A percentile compares a stretch with the other conserved stretches of the same genome.
phyloP scores from a whole-genome alignment of 1,284 basidiomycete genomes.

The Ganoderma sinense region DNA sequence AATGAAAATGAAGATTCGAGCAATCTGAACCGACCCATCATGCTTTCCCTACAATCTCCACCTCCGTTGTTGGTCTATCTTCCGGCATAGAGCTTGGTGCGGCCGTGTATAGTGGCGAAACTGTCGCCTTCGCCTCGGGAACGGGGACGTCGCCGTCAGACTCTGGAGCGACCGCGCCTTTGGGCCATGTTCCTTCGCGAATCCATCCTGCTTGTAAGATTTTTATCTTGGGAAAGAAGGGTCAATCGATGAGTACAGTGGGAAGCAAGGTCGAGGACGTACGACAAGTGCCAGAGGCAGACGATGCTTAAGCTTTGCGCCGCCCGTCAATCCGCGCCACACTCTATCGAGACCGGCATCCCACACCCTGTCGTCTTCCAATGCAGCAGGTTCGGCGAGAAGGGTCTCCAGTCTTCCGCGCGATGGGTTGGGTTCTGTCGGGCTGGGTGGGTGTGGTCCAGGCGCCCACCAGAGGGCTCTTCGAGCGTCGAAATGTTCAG shows the following conservation, averaged over 20 bases:
- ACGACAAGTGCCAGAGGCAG: conserved; percentile 72
- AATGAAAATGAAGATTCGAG: conserved; percentile 2
- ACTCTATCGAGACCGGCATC: conserved; percentile 61
- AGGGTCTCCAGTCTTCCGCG: conserved; percentile 60
- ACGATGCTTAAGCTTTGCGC: conserved; percentile 60
- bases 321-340: conserved; percentile 66
- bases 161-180: conserved; percentile 59
- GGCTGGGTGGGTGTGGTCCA: conserved; percentile 27
- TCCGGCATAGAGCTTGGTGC: conserved; percentile 9
- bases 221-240: conserved; percentile 58
- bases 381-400: conserved; percentile 54
- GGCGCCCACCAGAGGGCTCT: conserved; percentile 64
- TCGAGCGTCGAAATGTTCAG: conserved; percentile 65
- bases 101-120: conserved; percentile 15
- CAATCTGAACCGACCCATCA: conserved; percentile 3
- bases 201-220: conserved; percentile 77
- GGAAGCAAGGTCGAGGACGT: conserved; percentile 37
- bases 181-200: conserved; percentile 78
- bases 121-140: conserved; percentile 3
- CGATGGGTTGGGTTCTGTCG: conserved; percentile 43
- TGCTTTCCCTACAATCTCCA: background rate
- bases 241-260: background rate
- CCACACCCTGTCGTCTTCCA: conserved; percentile 64
- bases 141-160: conserved; percentile 58
- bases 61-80: background rate